A percentile compares a stretch with the other conserved stretches of the same genome.
Conservation (phyloP, 371 early-diverging fungal species). For the Synchytrium microbalum region DNA sequence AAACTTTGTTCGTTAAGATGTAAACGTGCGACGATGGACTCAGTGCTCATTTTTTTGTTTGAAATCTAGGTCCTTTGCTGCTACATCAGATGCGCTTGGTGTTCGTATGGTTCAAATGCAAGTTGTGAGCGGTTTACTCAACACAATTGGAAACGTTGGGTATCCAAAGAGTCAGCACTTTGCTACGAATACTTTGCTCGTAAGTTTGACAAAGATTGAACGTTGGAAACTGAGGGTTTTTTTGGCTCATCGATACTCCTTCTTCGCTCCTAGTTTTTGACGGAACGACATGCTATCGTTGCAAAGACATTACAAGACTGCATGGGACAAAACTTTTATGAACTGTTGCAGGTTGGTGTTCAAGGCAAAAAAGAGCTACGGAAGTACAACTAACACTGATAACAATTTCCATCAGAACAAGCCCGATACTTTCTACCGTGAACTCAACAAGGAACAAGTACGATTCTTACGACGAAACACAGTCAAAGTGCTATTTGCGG, state of each 20-base stretch:
- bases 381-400: not conserved
- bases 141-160: conserved; percentile 38
- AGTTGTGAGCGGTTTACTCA: conserved; percentile 39
- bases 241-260: not conserved
- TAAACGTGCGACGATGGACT: not conserved
- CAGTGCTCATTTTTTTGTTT: conserved; percentile 10
- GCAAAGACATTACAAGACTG: conserved; percentile 26
- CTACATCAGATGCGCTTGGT: conserved; percentile 30
- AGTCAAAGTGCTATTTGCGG: conserved; percentile 26
- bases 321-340: conserved; percentile 48
- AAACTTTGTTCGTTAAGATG: not conserved
- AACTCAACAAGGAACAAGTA: conserved; percentile 46
- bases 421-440: conserved; percentile 47
- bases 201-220: conserved; percentile 6
- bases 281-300: conserved; percentile 30
- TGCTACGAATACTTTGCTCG: conserved; percentile 36
- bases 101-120: conserved; percentile 41
- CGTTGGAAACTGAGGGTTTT: not conserved
- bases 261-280: conserved; percentile 22
- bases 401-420: conserved; percentile 11
- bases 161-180: conserved; percentile 45
- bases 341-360: conserved; percentile 36
- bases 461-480: conserved; percentile 40
- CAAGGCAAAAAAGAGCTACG: too few relatives aligned
- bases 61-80: conserved; percentile 34